Conservation (phyloP, 768 basidiomycete species). For the Mycena venus region DNA sequence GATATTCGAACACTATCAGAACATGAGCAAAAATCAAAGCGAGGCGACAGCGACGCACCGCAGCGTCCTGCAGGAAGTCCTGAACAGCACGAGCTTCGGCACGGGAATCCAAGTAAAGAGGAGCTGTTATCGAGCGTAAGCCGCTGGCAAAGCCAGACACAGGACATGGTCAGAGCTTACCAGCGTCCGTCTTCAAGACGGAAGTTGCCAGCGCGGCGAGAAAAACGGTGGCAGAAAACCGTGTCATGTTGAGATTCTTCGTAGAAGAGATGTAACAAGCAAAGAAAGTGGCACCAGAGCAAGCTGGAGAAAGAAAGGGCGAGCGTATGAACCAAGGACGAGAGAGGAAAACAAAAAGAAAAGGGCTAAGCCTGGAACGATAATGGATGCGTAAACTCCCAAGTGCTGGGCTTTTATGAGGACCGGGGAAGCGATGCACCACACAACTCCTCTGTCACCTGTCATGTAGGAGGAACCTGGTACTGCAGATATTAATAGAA, state of each 20-base stretch:
- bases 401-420: not conserved
- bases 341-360: not conserved
- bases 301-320: slow-evolving; percentile 13
- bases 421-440: slow-evolving; percentile 14
- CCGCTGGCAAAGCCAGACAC: not conserved
- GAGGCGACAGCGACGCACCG: slow-evolving; percentile 9
- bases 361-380: not conserved
- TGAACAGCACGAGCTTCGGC: slow-evolving; percentile 27
- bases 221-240: slow-evolving; percentile 14
- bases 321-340: slow-evolving; percentile 3
- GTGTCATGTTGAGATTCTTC: slow-evolving; percentile 21
- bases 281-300: slow-evolving; percentile 22
- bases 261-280: not conserved
- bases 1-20: slow-evolving; percentile 25
- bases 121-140: not conserved
- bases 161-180: not conserved
- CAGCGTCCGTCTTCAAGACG: slow-evolving; percentile 31
- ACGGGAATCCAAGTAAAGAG: slow-evolving; percentile 14
- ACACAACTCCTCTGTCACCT: slow-evolving; percentile 12
- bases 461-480: not conserved
- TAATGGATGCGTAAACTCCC: not conserved
- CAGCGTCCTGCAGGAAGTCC: slow-evolving; percentile 24
- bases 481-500: not conserved
- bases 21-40: too few species aligned
- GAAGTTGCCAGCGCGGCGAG: slow-evolving; percentile 16